Evolutionary conservation across 192 early-diverging fungal species (phyloP).

Genomic region (Podila clonocystis): DNA sequence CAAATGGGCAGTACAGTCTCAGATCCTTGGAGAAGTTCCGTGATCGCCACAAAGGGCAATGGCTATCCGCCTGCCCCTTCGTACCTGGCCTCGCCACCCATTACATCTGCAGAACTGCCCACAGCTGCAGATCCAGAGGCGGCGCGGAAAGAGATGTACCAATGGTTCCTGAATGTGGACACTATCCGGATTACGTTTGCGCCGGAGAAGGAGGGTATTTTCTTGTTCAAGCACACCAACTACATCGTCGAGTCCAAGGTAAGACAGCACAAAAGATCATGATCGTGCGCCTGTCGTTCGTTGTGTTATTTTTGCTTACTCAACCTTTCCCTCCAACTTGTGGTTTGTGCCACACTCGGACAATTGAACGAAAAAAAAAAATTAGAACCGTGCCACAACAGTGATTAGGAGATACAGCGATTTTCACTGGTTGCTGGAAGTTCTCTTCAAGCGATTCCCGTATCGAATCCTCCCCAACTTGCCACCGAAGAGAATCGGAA

Average conservation of each 20-base stretch:
- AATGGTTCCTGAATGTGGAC: slow-evolving; percentile 68
- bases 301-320: slow-evolving; percentile 6
- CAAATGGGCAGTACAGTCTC: slow-evolving; percentile 36
- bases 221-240: slow-evolving; percentile 87
- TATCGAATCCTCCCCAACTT: slow-evolving; percentile 82
- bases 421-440: slow-evolving; percentile 89
- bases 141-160: slow-evolving; percentile 50
- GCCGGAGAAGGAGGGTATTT: slow-evolving; percentile 61
- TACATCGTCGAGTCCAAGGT: slow-evolving; percentile 84
- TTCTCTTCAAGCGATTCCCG: slow-evolving; percentile 81
- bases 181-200: slow-evolving; percentile 61
- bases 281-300: neutral
- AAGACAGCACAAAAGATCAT: slow-evolving; percentile 1
- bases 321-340: neutral
- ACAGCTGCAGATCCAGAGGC: slow-evolving; percentile 22
- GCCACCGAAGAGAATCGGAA: slow-evolving; percentile 90
- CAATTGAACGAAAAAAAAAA: neutral
- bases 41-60: slow-evolving; percentile 27
- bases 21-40: slow-evolving; percentile 66
- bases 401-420: slow-evolving; percentile 91
- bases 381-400: slow-evolving; percentile 55
- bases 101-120: slow-evolving; percentile 14
- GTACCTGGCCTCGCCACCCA: slow-evolving; percentile 47
- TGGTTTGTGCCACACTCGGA: slow-evolving; percentile 14
- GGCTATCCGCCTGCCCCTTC: slow-evolving; percentile 43